Base-by-base conservation (phyloP, 805 yeast genomes). In the Yarrowia sp. region DNA sequence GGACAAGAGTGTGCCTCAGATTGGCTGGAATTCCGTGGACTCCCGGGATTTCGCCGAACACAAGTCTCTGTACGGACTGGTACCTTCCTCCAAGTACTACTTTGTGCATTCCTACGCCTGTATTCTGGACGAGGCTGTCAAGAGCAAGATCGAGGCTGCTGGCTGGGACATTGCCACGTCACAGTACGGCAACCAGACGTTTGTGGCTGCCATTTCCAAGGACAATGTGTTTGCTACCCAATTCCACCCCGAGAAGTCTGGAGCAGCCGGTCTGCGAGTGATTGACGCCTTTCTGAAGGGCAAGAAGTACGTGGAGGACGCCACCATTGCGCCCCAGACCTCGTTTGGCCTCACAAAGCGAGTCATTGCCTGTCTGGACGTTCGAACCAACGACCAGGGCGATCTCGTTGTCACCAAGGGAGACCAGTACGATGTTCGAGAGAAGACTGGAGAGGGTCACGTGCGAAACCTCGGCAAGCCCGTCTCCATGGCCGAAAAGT, bases 201-300 rank as follows among this genome's bases (percentile, higher is more conserved):
- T 93, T 74, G 81, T 95, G 70, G 96, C 98, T 15, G 95, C 98
- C 0, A 77, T 93, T 61, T 77, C 87, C 40, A 89, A 84, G 74
- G 91, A 84, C 70, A 93, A 92, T 71, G 81, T 94, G 11, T 91
- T 95, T 79, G 97, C 98, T 52, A 95, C 98, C 0, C 99, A 95
- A 78, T 95, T 95, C 79, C 99, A 95, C 79, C 99, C 99, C n/a
- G 99, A 95, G 77, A 95, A 95, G 78, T 91, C 97, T 3, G 99
- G 99, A 12, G 76, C 82, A 26, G 97, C 97, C 5, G 99, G 99
- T 61, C 81, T 95, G 55, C 84, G 85, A 71, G 86, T 94, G 10
- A 84, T 95, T 69, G 84, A 84, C 69, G 85, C 90, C 36, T 95
- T 95, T 76, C 80, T 95, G 73, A 83, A 83, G 46, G 84, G 83